Percentiles rank a stretch among this genome's conserved stretches.
phyloP scores from a whole-genome alignment of 768 basidiomycete species.

The Clitopilus hobsonii region DNA sequence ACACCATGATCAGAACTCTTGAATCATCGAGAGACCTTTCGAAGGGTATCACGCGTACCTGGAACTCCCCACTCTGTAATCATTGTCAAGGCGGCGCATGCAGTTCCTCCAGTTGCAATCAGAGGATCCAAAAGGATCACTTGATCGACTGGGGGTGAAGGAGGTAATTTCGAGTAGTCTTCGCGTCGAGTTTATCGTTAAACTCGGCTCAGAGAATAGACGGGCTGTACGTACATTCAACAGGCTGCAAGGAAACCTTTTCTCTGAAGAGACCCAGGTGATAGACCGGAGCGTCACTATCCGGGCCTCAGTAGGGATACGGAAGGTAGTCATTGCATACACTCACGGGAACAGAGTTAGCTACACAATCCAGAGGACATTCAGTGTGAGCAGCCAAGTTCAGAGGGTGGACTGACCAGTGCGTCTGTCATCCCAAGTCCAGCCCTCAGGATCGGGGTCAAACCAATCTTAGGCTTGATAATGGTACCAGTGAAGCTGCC shows the following conservation, averaged over 20 bases:
- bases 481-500: constrained; percentile 70
- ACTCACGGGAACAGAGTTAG: constrained; percentile 81
- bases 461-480: constrained; percentile 74
- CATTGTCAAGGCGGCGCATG: constrained; percentile 83
- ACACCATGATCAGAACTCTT: constrained; percentile 2
- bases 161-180: constrained; percentile 92
- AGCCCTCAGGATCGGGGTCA: constrained; percentile 90
- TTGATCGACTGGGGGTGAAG: constrained; percentile 67
- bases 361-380: constrained; percentile 16
- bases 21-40: neutral
- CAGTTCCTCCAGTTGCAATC: constrained; percentile 93
- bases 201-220: neutral
- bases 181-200: neutral
- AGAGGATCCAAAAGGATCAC: constrained; percentile 91
- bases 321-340: no score
- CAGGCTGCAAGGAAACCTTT: constrained; percentile 82
- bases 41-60: constrained; percentile 30
- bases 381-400: neutral
- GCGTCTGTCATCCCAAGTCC: constrained; percentile 93
- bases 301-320: neutral
- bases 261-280: constrained; percentile 90
- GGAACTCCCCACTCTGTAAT: constrained; percentile 79
- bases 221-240: constrained; percentile 63
- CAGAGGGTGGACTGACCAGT: constrained; percentile 34
- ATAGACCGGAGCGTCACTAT: constrained; percentile 76